Percentiles rank a stretch among this genome's conserved stretches.
These are phyloP conservation scores for Euryodendron excelsum DNA, from an alignment of 148 eudicot species.

Conservation along the genomic window DNA sequence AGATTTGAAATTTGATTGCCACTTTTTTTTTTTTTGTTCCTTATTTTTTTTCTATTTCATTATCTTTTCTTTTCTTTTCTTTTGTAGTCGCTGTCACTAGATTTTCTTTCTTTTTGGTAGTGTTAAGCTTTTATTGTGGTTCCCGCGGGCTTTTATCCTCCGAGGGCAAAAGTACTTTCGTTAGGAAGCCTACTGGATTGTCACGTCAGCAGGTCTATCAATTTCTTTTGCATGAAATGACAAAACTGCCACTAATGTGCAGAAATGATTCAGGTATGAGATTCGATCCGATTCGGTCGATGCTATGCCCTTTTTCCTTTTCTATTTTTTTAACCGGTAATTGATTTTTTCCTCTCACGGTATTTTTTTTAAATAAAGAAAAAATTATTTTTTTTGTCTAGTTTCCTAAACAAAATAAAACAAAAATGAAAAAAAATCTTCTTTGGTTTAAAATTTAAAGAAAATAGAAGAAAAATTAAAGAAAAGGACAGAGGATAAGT, in stretches of 20 bases:
- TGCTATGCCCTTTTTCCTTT: too few relatives aligned
- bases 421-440: too few relatives aligned
- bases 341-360: too few relatives aligned
- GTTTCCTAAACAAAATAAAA: too few relatives aligned
- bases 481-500: too few relatives aligned
- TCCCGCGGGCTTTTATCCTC: conserved; percentile 11
- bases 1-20: neutral
- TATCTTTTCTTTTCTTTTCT: neutral
- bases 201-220: neutral
- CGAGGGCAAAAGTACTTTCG: neutral
- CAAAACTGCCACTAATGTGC: neutral
- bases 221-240: neutral
- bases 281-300: too few relatives aligned
- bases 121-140: conserved; percentile 6
- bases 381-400: too few relatives aligned
- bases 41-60: neutral
- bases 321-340: too few relatives aligned
- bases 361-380: too few relatives aligned
- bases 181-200: neutral
- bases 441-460: too few relatives aligned
- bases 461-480: too few relatives aligned
- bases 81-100: conserved; percentile 18
- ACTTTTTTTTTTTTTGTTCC: neutral
- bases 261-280: too few relatives aligned
- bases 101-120: conserved; percentile 11